Evolutionary conservation across 1,284 basidiomycete species (phyloP), one percentile per base, ranked within the genome.

Genomic region (Mycena citricolor): DNA sequence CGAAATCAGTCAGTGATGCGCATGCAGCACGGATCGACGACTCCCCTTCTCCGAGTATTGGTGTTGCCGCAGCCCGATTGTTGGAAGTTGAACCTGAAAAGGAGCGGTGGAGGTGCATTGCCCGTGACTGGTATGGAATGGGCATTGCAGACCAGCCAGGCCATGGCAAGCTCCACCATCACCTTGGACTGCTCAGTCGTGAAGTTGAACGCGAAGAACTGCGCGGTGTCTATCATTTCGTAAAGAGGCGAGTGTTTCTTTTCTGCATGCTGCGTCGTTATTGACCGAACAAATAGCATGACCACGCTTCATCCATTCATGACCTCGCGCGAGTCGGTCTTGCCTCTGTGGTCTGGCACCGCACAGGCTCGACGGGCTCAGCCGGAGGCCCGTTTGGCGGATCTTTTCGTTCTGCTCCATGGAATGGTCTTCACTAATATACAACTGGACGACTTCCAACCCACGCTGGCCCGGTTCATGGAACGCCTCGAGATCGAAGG

Each of bases 401-500:
- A 95, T 33, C 77, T 97, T 2, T 98, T 98, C 53, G 81, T 97
- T 10, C 79, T 93, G 26, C 69, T 98, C 2, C 95, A 98, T 54
- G 94, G 94, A 20, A 91, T 97, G 87, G 75, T 99, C 2, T 95
- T 97, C 67, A 97, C 94, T 8, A 86, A 88, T 52, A 90, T 97
- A 52, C 81, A 95, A 56, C 79, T 98, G 16, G 94, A 99, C 63
- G 87, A 93, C 62, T 98, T 98, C 59, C 69, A 78, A 30, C 73
- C 82, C 1, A 84, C 86, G 0, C 79, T 93, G 35, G 86, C 85
- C 2, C 84, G 91, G 22, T 90, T 97, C 61, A 74, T 93, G 49
- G 90, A 94, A 62, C 83, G 89, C 26, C 76, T 97, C 1, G 77
- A 85, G 52, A 84, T 94, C 35, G 83, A 89, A 57, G 82, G 81